phyloP scores from a whole-genome alignment of 352 stramenopile species.

The Phytophthora agathidicida region DNA sequence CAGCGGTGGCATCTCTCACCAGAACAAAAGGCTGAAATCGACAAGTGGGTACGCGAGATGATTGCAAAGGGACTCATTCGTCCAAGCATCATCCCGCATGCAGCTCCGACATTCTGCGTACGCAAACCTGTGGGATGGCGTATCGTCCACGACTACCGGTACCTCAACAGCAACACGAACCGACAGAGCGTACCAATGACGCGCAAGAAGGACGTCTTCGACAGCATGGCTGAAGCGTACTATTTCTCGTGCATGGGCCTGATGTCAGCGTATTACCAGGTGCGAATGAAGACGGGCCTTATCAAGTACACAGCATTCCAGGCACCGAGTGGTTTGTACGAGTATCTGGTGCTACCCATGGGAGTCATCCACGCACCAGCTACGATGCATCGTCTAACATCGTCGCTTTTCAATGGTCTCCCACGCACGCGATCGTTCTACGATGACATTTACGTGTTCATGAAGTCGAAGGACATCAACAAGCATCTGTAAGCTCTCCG shows the following conservation, averaged over 20 bases:
- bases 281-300: constrained; percentile 25
- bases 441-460: constrained; percentile 11
- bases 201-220: constrained; percentile 29
- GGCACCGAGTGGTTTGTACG: constrained; percentile 22
- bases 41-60: constrained; percentile 15
- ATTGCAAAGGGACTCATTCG: constrained; percentile 11
- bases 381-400: background rate
- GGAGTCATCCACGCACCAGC: constrained; percentile 1
- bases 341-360: constrained; percentile 21
- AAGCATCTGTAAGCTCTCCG: constrained; percentile 1
- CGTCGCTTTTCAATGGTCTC: constrained; percentile 2
- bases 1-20: too few relatives aligned
- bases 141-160: constrained; percentile 33
- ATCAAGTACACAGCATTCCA: constrained; percentile 28
- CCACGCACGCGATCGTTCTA: constrained; percentile 2
- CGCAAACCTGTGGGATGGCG: constrained; percentile 32
- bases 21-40: constrained; percentile 16
- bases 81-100: constrained; percentile 25
- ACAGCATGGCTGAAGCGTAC: constrained; percentile 23
- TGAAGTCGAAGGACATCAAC: constrained; percentile 2
- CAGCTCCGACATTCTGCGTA: constrained; percentile 33
- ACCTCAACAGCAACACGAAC: constrained; percentile 18
- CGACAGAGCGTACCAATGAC: constrained; percentile 22
- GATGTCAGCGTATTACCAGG: constrained; percentile 34
- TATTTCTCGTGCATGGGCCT: constrained; percentile 32